These are phyloP conservation scores for Coemansia furcata DNA, from an alignment of 192 early-diverging fungal genomes.

Conservation along the genomic window DNA sequence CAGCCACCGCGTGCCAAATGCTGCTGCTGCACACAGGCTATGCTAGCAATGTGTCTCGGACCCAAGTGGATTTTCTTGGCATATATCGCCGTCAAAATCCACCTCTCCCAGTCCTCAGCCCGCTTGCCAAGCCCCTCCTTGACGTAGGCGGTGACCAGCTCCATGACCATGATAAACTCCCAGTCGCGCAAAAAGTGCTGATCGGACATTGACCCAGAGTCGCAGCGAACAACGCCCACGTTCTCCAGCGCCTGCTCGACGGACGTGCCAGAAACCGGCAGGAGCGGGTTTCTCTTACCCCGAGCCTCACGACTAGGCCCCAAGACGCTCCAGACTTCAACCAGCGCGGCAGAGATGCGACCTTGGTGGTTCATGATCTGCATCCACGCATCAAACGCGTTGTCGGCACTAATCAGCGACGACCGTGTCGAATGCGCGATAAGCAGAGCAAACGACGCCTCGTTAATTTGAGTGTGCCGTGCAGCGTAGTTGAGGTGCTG, in stretches of 20 bases:
- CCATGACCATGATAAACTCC: constrained; percentile 34
- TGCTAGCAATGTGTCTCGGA: constrained; percentile 6
- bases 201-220: neutral
- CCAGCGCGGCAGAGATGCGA: constrained; percentile 7
- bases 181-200: constrained; percentile 24
- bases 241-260: constrained; percentile 9
- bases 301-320: neutral
- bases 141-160: constrained; percentile 31
- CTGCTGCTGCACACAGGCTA: constrained; percentile 7
- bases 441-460: constrained; percentile 23
- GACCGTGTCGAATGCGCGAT: constrained; percentile 17
- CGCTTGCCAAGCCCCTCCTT: neutral
- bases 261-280: constrained; percentile 1
- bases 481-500: constrained; percentile 24
- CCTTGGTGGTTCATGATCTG: constrained; percentile 17
- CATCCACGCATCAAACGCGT: constrained; percentile 39
- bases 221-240: neutral
- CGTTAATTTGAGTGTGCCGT: neutral
- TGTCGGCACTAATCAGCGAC: constrained; percentile 30
- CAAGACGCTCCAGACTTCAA: constrained; percentile 10
- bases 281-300: constrained; percentile 1
- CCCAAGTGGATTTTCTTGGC: constrained; percentile 1
- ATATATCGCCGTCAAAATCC: constrained; percentile 21
- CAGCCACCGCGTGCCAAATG: constrained; percentile 14
- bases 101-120: constrained; percentile 22